Conservation (phyloP, 2,329 filamentous ascomycete genomes). For the Fusarium denticulatum region DNA sequence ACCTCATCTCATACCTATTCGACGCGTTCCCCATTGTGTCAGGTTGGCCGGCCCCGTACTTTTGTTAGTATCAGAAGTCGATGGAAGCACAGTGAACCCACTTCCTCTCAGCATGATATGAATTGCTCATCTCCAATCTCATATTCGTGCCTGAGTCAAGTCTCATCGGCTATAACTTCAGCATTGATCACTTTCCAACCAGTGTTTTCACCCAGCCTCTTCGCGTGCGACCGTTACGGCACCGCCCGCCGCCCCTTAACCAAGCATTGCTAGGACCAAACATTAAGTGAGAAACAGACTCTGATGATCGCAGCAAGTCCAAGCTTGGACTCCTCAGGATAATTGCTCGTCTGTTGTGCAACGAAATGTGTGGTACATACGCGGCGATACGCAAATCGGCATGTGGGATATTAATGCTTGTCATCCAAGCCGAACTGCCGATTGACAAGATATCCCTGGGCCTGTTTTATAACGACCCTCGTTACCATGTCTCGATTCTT, state of each 20-base stretch:
- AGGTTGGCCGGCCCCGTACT: background rate
- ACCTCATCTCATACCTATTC: slow-evolving; percentile 22
- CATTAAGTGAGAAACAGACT: slow-evolving; percentile 68
- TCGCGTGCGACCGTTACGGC: slow-evolving; percentile 70
- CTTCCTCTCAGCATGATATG: background rate
- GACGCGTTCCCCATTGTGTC: slow-evolving; percentile 6
- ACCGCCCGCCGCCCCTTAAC: slow-evolving; percentile 69
- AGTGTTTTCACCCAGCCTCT: slow-evolving; percentile 72
- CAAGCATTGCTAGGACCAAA: slow-evolving; percentile 69
- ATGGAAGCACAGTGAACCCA: slow-evolving; percentile 16
- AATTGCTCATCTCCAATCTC: slow-evolving; percentile 1
- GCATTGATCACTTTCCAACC: slow-evolving; percentile 63
- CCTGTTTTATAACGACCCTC: background rate
- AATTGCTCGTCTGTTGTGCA: slow-evolving; percentile 37
- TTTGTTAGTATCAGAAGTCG: slow-evolving; percentile 1
- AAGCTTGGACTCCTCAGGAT: slow-evolving; percentile 56
- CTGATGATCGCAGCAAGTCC: slow-evolving; percentile 65
- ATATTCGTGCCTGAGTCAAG: background rate
- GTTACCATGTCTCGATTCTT: background rate
- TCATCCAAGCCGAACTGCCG: slow-evolving; percentile 38
- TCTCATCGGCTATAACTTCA: slow-evolving; percentile 41
- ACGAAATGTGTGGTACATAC: slow-evolving; percentile 69
- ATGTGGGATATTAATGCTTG: slow-evolving; percentile 59
- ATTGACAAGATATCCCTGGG: background rate
- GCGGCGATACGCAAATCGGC: slow-evolving; percentile 70